Base-by-base conservation (phyloP, 495 filamentous ascomycete species). In the Penicillium lagena region DNA sequence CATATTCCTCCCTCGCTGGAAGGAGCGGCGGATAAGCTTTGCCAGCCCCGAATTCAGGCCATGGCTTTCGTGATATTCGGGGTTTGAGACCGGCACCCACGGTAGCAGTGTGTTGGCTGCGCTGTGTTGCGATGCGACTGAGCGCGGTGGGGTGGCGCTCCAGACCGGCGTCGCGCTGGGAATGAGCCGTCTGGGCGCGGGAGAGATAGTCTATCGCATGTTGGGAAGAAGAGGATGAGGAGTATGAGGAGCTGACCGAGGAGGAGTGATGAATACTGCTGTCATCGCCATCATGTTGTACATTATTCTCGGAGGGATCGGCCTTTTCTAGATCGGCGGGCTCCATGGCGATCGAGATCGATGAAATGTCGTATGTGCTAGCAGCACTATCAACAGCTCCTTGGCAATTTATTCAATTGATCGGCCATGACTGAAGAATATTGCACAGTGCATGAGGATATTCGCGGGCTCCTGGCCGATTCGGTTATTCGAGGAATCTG, bases 1-100 rank as follows among this genome's bases (percentile, higher is more conserved):
- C 87, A 68, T 93, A 95, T 46, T 85, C 81, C 52, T 93, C 89
- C 52, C 76, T 73, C 15, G 78, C 78, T 6, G 86, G 86, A 34
- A 94, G 59, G 0, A 63, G 70, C 4, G 85, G 87, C 9, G 88
- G 89, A 63, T 82, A 90, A 9, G 83, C 76, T 61, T 90, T 93
- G 1, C 87, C 87, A 43, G 74, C 83, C 9, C 88, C 87, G 50
- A 80, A 78, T 9, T 66, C 63, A 5, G 77, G 76, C 42, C 80
- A 51, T 29, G 85, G 81, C 54, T 70, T 83, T 53, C 56, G 74
- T 1, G 73, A 77, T 41, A 67, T 59, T 28, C 72, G 61, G 12
- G 67, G 72, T 50, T 67, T 80, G 30, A 73, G 42, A 40, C 66
- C 68, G 35, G 77, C 69, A 11, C 87, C 87, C 12, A 94, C 85